Evolutionary conservation across 2,329 filamentous ascomycete species (phyloP).

Genomic region (Talaromyces marneffei): DNA sequence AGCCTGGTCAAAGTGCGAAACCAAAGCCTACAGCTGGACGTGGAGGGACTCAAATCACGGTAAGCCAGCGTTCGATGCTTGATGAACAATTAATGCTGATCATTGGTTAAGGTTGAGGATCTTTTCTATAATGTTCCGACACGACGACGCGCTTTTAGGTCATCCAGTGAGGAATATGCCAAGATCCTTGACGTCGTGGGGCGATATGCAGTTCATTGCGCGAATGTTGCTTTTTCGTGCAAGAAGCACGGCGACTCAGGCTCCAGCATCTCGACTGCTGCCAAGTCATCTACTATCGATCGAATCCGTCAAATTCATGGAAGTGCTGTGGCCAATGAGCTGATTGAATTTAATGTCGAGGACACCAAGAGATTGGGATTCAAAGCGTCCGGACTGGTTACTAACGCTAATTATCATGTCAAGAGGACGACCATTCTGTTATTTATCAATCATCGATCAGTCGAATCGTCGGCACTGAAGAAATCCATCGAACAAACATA

Average conservation of each 20-base stretch:
- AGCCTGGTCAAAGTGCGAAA: conserved; percentile 79
- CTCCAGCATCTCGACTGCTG: conserved; percentile 72
- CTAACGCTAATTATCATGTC: conserved; percentile 89
- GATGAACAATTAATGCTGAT: not conserved
- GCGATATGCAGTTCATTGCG: conserved; percentile 86
- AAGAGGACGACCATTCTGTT: conserved; percentile 83
- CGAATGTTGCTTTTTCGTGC: conserved; percentile 88
- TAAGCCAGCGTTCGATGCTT: conserved; percentile 24
- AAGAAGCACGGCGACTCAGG: conserved; percentile 91
- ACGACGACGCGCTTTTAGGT: conserved; percentile 81
- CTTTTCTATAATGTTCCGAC: conserved; percentile 95
- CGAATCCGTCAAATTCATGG: conserved; percentile 89
- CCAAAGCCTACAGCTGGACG: conserved; percentile 84
- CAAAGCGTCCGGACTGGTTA: conserved; percentile 71
- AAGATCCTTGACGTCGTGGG: conserved; percentile 96
- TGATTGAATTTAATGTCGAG: conserved; percentile 67
- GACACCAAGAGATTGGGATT: conserved; percentile 74
- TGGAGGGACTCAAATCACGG: conserved; percentile 87
- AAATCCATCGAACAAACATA: conserved; percentile 91
- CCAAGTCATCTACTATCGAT: conserved; percentile 66
- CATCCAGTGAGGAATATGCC: conserved; percentile 87
- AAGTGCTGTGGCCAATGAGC: conserved; percentile 74
- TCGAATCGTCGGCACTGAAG: conserved; percentile 82
- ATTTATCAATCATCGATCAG: conserved; percentile 94
- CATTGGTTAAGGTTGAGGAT: conserved; percentile 64